phyloP scores from a whole-genome alignment of 768 basidiomycete species.

The Gloeostereum incarnatum region DNA sequence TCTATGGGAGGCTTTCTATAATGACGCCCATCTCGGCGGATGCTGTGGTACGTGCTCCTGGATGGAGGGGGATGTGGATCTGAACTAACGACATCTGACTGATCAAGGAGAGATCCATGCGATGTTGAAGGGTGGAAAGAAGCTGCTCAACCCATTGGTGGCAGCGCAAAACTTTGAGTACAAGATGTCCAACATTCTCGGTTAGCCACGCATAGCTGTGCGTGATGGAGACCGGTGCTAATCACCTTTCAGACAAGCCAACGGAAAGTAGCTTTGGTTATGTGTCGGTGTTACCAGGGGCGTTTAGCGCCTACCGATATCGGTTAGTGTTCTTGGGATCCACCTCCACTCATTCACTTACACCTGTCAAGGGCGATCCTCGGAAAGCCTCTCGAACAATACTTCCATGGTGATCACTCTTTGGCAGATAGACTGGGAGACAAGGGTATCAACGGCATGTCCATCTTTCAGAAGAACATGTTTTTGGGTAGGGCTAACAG shows the following conservation, averaged over 20 bases:
- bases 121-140: constrained; percentile 62
- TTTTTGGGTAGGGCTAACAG: constrained; percentile 21
- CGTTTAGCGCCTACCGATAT: constrained; percentile 67
- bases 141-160: constrained; percentile 61
- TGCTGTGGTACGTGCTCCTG: constrained; percentile 36
- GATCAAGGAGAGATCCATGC: constrained; percentile 47
- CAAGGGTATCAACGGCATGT: constrained; percentile 70
- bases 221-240: constrained; percentile 5
- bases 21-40: constrained; percentile 43
- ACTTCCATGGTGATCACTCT: constrained; percentile 50
- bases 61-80: no score
- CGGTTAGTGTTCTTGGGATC: constrained; percentile 56
- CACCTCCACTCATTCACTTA: constrained; percentile 39
- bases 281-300: constrained; percentile 65
- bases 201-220: constrained; percentile 15
- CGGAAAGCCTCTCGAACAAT: constrained; percentile 51
- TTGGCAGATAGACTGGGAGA: constrained; percentile 62
- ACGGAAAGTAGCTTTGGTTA: constrained; percentile 73
- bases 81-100: neutral
- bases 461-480: constrained; percentile 73
- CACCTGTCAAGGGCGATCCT: constrained; percentile 45
- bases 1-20: constrained; percentile 59
- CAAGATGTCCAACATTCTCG: constrained; percentile 72
- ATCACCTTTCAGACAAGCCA: constrained; percentile 41
- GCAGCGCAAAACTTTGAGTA: constrained; percentile 76